Base-by-base conservation (phyloP, 2,329 filamentous ascomycete genomes). In the Clonostachys byssicola region DNA sequence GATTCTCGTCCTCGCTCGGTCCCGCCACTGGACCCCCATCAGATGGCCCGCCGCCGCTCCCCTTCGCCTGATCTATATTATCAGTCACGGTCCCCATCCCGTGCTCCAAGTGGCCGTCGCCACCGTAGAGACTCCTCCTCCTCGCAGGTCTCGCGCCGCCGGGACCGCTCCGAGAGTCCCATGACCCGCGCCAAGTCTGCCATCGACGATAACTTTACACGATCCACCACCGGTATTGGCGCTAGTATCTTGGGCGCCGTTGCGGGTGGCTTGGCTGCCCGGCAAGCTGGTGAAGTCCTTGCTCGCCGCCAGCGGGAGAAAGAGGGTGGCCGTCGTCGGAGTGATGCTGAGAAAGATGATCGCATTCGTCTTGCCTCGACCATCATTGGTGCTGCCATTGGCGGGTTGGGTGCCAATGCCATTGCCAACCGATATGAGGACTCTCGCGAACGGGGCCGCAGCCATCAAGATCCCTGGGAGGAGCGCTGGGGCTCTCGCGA, bases 401-500 rank as follows among this genome's bases (percentile, higher is more conserved):
- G 76, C 4, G 77, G 77, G 5, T 64, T 81, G 10, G 76, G 75
- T 5, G 77, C 77, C 12, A 81, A 77, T 46, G 74, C 71, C 13
- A 56, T 77, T 35, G 70, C 73, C 52, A 72, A 68, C 51, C 63
- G 64, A 42, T 57, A 75, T 12, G 72, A 74, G 54, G 58, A 60
- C 44, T 61, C 63, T 7, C 60, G 62, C 12, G 61, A 64, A 13
- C 59, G 60, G 34, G 64, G 62, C 42, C 58, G 59, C 34, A 53
- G 55, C n/a, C 59, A 57, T 16, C 60, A 67, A 49, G 51, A 61
- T 12, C 56, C 56, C 6, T 67, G 67, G 66, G 67, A 68, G 50
- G 51, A 54, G 13, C 60, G 59, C 33, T 60, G 61, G 47, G 62
- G 59, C 10, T 56, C 46, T 9, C 58, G 61, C n/a, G 56, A 60